Evolutionary conservation across 2,329 filamentous ascomycete genomes (phyloP).

Genomic region (Bimuria novae-zelandiae): DNA sequence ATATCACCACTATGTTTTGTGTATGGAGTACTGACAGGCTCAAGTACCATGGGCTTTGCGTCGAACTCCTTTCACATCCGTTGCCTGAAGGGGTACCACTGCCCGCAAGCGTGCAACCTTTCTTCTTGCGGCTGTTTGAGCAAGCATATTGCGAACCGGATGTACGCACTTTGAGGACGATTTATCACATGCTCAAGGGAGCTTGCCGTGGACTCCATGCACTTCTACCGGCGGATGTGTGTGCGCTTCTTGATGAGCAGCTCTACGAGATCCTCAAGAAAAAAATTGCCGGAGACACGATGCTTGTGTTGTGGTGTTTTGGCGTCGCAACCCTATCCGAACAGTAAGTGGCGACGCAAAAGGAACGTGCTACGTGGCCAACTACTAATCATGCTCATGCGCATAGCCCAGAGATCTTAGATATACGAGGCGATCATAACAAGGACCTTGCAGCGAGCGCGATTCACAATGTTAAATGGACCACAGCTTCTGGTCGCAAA

Average conservation of each 20-base stretch:
- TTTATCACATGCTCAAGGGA: conserved; percentile 43
- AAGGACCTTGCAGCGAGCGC: not conserved
- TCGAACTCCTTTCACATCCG: conserved; percentile 38
- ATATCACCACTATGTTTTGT: not conserved
- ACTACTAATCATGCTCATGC: not conserved
- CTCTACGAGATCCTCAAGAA: conserved; percentile 34
- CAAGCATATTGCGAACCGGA: conserved; percentile 28
- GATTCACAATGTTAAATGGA: conserved; percentile 22
- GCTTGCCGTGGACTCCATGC: conserved; percentile 38
- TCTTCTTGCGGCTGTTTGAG: conserved; percentile 42
- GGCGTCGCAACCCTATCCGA: conserved; percentile 38
- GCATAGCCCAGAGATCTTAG: conserved; percentile 9
- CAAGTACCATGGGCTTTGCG: conserved; percentile 37
- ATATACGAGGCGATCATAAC: conserved; percentile 2
- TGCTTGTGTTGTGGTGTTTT: conserved; percentile 40
- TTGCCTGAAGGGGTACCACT: conserved; percentile 36
- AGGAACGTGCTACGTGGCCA: not conserved
- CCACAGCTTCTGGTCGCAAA: conserved; percentile 36
- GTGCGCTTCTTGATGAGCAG: conserved; percentile 32
- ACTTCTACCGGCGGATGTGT: conserved; percentile 26
- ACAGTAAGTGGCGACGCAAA: conserved; percentile 17
- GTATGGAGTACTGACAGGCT: not conserved
- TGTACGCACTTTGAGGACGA: conserved; percentile 28
- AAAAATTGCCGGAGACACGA: conserved; percentile 27
- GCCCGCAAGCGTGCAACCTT: conserved; percentile 39